Evolutionary conservation across 2,329 filamentous ascomycete species (phyloP).

Genomic region (Xylariaceae sp.): DNA sequence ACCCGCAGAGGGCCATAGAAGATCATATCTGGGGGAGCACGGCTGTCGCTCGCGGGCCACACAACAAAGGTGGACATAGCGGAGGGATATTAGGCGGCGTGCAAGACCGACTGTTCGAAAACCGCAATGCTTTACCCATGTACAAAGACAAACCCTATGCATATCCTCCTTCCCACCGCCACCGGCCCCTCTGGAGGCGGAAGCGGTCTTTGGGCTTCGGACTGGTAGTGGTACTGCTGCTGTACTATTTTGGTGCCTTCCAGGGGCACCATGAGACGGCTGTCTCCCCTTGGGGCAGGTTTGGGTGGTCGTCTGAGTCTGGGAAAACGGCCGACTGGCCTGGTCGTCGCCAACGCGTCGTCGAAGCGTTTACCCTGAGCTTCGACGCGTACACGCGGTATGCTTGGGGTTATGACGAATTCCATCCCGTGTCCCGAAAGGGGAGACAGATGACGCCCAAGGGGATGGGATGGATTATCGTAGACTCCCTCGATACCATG

Average conservation of each 20-base stretch:
- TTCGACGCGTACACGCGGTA: conserved; percentile 91
- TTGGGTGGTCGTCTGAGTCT: conserved; percentile 43
- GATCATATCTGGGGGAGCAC: conserved; percentile 60
- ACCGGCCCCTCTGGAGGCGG: conserved; percentile 55
- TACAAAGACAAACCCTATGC: conserved; percentile 98
- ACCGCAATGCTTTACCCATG: conserved; percentile 66
- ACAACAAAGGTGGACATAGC: conserved; percentile 17
- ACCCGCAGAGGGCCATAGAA: conserved; percentile 59
- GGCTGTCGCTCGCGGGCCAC: conserved; percentile 36
- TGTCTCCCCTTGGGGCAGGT: conserved; percentile 51
- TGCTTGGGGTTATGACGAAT: conserved; percentile 92
- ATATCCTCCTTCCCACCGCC: conserved; percentile 55
- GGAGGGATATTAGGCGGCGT: conserved; percentile 45
- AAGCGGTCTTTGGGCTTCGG: conserved; percentile 55
- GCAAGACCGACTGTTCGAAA: conserved; percentile 61
- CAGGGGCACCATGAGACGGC: conserved; percentile 31
- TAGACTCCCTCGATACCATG: conserved; percentile 91
- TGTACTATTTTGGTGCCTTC: conserved; percentile 69
- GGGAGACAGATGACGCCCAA: conserved; percentile 80
- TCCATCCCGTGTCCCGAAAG: conserved; percentile 72
- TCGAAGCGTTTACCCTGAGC: conserved; percentile 83
- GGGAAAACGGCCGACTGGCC: conserved; percentile 62
- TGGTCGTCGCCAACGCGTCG: conserved; percentile 71
- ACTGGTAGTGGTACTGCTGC: conserved; percentile 46
- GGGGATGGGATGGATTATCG: conserved; percentile 96